phyloP scores from a whole-genome alignment of 208 protist species.

The Crithidia bombi region DNA sequence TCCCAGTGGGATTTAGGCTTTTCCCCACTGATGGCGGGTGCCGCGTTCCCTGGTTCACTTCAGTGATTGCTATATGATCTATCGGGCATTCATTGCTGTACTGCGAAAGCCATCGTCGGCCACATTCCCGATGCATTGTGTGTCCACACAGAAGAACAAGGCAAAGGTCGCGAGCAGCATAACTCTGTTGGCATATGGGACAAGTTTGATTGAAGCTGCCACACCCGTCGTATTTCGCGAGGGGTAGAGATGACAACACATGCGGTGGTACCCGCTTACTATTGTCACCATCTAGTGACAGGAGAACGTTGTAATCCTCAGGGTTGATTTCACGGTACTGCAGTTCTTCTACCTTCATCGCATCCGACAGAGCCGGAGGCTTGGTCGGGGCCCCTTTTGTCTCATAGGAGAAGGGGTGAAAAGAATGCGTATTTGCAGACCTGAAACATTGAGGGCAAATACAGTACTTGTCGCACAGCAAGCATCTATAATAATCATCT shows the following conservation, averaged over 20 bases:
- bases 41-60: not conserved
- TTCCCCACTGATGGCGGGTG: too few species aligned
- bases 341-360: slow-evolving; percentile 37
- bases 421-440: slow-evolving; percentile 35
- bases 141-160: slow-evolving; percentile 76
- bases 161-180: slow-evolving; percentile 36
- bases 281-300: slow-evolving; percentile 49
- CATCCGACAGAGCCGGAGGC: not conserved
- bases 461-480: slow-evolving; percentile 52
- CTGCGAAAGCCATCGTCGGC: slow-evolving; percentile 67
- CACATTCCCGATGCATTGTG: slow-evolving; percentile 71
- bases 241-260: slow-evolving; percentile 34
- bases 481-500: slow-evolving; percentile 44
- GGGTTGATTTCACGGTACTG: slow-evolving; percentile 79
- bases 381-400: not conserved
- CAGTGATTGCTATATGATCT: slow-evolving; percentile 36
- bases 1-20: not conserved
- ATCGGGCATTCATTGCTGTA: slow-evolving; percentile 68
- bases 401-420: slow-evolving; percentile 49
- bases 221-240: not conserved
- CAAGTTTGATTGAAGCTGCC: slow-evolving; percentile 38
- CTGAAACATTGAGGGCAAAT: slow-evolving; percentile 54
- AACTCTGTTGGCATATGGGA: slow-evolving; percentile 65
- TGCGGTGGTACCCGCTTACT: slow-evolving; percentile 29
- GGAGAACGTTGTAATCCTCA: slow-evolving; percentile 79